These are phyloP conservation scores for Cladorrhinum sp. DNA, from an alignment of 2,329 filamentous ascomycete species.

Conservation along the genomic window DNA sequence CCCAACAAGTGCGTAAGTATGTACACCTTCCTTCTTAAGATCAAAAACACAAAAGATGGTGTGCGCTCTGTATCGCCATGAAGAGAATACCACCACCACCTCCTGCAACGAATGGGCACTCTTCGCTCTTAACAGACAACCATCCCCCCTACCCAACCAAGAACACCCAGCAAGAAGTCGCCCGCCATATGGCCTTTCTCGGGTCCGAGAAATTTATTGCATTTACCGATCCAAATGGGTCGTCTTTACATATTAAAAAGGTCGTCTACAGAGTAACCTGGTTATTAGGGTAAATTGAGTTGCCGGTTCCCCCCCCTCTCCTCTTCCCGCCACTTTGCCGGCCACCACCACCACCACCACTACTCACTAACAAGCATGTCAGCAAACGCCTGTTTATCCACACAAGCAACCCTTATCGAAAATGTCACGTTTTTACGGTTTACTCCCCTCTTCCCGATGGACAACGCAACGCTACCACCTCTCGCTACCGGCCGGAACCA, in stretches of 20 bases:
- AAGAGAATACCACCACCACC: too few species aligned
- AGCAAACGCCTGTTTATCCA: constrained; percentile 15
- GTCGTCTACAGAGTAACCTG: neutral
- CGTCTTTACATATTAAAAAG: constrained; percentile 14
- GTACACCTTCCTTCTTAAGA: neutral
- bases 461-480: neutral
- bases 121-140: neutral
- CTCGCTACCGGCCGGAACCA: neutral
- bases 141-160: neutral
- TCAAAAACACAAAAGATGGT: neutral
- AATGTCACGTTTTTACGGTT: neutral
- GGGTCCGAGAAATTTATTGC: neutral
- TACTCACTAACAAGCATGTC: too few species aligned
- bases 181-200: neutral
- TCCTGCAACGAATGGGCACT: neutral
- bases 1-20: too few species aligned
- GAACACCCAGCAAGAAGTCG: neutral
- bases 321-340: constrained; percentile 2
- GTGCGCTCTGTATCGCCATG: neutral
- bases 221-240: constrained; percentile 10
- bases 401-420: neutral
- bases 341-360: neutral
- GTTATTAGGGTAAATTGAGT: constrained; percentile 24
- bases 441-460: neutral
- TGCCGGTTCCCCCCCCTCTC: neutral